Evolutionary conservation across 225 moss, liverwort and hornwort species (phyloP).

Genomic region (Lunularia cruciata): DNA sequence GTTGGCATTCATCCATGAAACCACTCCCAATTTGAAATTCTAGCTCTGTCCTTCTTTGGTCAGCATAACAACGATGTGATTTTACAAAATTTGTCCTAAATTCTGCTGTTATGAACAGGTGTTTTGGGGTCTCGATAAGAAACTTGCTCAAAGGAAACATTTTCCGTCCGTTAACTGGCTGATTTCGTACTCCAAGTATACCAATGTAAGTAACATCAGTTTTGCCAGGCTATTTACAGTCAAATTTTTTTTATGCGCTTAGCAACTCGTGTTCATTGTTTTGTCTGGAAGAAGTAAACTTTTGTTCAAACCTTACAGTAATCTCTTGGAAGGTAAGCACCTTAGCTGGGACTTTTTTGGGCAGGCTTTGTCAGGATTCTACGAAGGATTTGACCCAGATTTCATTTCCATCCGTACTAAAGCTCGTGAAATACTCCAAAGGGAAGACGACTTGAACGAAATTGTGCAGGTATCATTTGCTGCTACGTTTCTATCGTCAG

Average conservation of each 20-base stretch:
- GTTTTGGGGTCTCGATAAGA: slow-evolving; percentile 99
- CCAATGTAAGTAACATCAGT: slow-evolving; percentile 50
- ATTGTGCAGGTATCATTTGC: slow-evolving; percentile 72
- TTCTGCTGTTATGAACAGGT: too few relatives aligned
- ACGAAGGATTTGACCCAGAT: slow-evolving; percentile 91
- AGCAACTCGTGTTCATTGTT: not conserved
- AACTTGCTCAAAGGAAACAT: slow-evolving; percentile 95
- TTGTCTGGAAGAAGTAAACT: too few relatives aligned
- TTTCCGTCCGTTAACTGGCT: slow-evolving; percentile 99
- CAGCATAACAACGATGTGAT: too few relatives aligned
- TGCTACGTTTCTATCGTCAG: not conserved
- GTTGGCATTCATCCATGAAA: too few relatives aligned
- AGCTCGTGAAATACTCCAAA: slow-evolving; percentile 88
- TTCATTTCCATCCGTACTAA: slow-evolving; percentile 90
- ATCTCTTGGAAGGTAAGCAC: not conserved
- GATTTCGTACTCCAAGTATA: slow-evolving; percentile 92
- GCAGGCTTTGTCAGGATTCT: slow-evolving; percentile 73
- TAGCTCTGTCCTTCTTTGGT: too few relatives aligned
- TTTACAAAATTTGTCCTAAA: too few relatives aligned
- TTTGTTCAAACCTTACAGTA: too few relatives aligned
- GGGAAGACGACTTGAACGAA: slow-evolving; percentile 95
- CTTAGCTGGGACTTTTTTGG: not conserved
- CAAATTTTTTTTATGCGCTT: not conserved
- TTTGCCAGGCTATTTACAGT: not conserved
- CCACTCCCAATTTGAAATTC: too few relatives aligned